Base-by-base conservation (phyloP, 2,329 filamentous ascomycete genomes). In the Ascochyta koolunga region DNA sequence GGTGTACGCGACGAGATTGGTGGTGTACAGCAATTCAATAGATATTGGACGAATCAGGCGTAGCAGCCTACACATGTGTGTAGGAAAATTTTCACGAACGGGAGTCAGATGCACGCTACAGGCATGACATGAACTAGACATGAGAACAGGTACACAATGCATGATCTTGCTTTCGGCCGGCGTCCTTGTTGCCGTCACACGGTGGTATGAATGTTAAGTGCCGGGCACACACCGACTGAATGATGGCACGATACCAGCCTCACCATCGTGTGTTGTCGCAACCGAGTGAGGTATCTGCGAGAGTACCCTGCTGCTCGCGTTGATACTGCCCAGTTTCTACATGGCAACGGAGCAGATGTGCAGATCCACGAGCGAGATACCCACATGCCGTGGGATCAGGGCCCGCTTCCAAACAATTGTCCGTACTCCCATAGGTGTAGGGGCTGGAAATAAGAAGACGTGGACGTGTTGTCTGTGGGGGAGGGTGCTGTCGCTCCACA, bases 401-500 rank as follows among this genome's bases (percentile, higher is more conserved):
- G 24, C 51, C 46, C 51, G 47, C 43, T 39, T 50, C 50, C 22
- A 40, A 29, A 32, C 45, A 40, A 56, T 51, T 59, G 43, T 44
- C 42, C 45, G 31, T 45, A 59, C 38, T 59, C 25, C 58, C 49
- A 70, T 66, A 63, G 61, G 67, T 53, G 40, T 49, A 52, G 32
- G 33, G 35, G 22, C 48, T 48, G 55, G 39, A 56, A 41, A 45
- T 50, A 46, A 29, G 21, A 45, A 18, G 35, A 44, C 16, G 15
- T 27, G 37, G 43, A 54, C 68, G 66, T 54, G 66, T 53, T 71
- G 67, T 65, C 59, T 48, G 49, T 47, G 43, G 45, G 55, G 43
- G 60, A 56, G 44, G 55, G 56, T 64, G 63, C 45, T 62, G 61
- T 59, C 58, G 59, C 47, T 64, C 64, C 62, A 71, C 68, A 71